phyloP scores from a whole-genome alignment of 2,329 filamentous ascomycete genomes.

The Elsinoe batatas region DNA sequence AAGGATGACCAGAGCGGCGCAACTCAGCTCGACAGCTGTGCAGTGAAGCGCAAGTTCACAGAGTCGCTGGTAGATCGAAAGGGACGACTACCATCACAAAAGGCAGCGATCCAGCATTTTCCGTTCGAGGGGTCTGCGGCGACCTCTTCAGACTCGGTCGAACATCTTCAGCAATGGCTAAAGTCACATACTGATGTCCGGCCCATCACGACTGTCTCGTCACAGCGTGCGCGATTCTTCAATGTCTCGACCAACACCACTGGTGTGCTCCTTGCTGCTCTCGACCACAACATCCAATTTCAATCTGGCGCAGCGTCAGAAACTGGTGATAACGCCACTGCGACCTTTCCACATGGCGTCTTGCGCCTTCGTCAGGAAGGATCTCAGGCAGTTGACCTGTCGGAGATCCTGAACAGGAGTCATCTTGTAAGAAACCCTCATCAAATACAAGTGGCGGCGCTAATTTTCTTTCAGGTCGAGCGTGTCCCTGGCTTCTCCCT shows the following conservation, averaged over 20 bases:
- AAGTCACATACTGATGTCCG: constrained; percentile 33
- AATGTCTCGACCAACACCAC: constrained; percentile 36
- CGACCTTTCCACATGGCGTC: constrained; percentile 42
- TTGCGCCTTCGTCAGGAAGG: constrained; percentile 43
- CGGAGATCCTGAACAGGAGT: constrained; percentile 37
- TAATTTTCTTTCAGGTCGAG: constrained; percentile 29
- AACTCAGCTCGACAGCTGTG: constrained; percentile 18
- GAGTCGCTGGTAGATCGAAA: constrained; percentile 30
- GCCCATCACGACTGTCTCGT: constrained; percentile 38
- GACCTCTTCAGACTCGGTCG: constrained; percentile 19
- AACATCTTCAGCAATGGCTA: constrained; percentile 35
- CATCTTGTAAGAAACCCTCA: constrained; percentile 27
- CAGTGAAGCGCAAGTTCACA: constrained; percentile 35
- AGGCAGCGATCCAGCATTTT: constrained; percentile 18
- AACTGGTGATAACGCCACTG: not conserved
- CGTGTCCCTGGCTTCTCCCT: constrained; percentile 45
- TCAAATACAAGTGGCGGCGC: not conserved
- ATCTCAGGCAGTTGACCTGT: constrained; percentile 27
- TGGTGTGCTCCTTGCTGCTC: constrained; percentile 37
- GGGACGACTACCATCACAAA: constrained; percentile 16
- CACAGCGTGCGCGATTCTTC: constrained; percentile 38
- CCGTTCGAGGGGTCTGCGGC: constrained; percentile 18
- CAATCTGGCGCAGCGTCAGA: constrained; percentile 18
- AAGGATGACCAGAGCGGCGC: constrained; percentile 18
- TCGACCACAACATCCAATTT: constrained; percentile 40